phyloP scores from a whole-genome alignment of 495 filamentous ascomycete species.

The Trichodelitschia bisporula region DNA sequence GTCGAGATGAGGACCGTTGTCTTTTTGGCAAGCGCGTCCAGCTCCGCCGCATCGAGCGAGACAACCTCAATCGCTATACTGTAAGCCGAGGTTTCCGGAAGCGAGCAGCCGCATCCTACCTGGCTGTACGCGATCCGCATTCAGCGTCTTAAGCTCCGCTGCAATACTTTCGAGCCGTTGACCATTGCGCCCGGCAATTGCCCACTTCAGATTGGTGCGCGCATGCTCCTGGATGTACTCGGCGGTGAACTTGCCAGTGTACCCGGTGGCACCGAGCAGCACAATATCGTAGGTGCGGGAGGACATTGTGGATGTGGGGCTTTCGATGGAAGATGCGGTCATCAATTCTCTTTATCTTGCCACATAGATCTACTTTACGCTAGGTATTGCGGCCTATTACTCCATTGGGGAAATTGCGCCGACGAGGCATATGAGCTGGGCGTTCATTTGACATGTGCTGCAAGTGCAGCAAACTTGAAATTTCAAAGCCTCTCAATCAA shows the following conservation, averaged over 20 bases:
- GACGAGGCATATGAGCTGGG: no score
- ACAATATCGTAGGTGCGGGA: constrained; percentile 41
- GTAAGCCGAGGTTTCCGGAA: not conserved
- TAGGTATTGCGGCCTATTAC: no score
- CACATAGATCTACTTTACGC: no score
- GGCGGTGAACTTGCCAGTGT: constrained; percentile 49
- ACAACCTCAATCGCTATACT: constrained; percentile 1
- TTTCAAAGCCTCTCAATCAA: no score
- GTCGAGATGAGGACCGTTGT: constrained; percentile 51
- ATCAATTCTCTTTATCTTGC: no score
- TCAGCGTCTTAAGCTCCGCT: constrained; percentile 31
- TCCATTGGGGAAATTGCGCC: no score
- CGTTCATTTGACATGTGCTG: no score
- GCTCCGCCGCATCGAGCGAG: constrained; percentile 26
- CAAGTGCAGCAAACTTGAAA: no score
- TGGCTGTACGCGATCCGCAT: constrained; percentile 40
- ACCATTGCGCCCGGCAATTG: constrained; percentile 50
- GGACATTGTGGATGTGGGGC: no score
- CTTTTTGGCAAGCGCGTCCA: constrained; percentile 36
- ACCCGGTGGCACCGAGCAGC: constrained; percentile 65
- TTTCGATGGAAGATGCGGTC: no score
- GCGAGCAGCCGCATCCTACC: constrained; percentile 24
- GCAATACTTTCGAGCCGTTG: constrained; percentile 39
- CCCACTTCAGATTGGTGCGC: constrained; percentile 61
- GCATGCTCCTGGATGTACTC: constrained; percentile 46